Base-by-base conservation (phyloP, 176 grass and related monocot species). In the Paspalum vaginatum region DNA sequence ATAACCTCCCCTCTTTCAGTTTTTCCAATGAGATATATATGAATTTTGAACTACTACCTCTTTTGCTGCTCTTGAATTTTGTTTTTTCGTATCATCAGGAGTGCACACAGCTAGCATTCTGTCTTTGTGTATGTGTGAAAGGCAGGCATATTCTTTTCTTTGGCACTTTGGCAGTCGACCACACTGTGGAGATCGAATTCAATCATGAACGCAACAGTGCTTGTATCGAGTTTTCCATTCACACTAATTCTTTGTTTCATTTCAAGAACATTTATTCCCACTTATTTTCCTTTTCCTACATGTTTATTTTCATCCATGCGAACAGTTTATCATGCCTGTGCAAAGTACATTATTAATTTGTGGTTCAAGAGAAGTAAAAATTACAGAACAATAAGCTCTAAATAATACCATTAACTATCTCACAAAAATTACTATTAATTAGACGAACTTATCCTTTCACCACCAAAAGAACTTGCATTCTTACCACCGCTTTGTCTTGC, bases 1-100 rank as follows among this genome's bases (percentile, higher is more conserved):
- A 58, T 63, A 49, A 37, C 24, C 5, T 48, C 62, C 3, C 25
- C 43, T 16, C 37, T 48, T 48, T 24, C 43, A 49, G 24, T 7
- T 49, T 77, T 37, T 45, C 15, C 38, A 75, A 25, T 75, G 72
- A 75, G 20, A 48, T 15, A 75, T 43, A 20, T 16, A 50, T 43
- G 20, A 75, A 17, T 59, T 76, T 61, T 76, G 21, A 61, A 22
- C 8, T 75, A 9, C 7, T 43, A 0, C 8, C 4, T 25, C 24
- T 61, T 10, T 38, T 27, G 22, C 13, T 27, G 24, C 7, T 72
- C 15, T 53, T 53, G 25, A 17, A n/a, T 39, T 9, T 39, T 9
- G 9, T 39, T 49, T 0, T 27, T 27, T 64, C 27, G 17, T 64
- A 64, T 12, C 5, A 54, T 32, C 32, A 12, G 9, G 6, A 9